Conservation (phyloP, 768 basidiomycete species). For the Russula olivacea region DNA sequence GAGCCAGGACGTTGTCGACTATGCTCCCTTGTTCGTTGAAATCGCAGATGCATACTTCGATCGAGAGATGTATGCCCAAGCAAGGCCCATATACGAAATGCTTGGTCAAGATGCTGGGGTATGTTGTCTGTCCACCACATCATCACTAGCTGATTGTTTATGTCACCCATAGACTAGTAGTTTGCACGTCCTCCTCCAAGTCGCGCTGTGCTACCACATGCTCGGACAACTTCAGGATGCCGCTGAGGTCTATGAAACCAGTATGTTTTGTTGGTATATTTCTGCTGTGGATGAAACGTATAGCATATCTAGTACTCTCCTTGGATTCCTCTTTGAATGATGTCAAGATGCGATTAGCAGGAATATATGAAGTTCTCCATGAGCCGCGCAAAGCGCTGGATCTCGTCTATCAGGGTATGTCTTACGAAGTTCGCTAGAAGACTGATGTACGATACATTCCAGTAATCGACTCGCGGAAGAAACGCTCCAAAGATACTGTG, state of each 20-base stretch:
- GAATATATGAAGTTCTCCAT: slow-evolving; percentile 79
- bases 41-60: slow-evolving; percentile 84
- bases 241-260: slow-evolving; percentile 75
- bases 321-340: slow-evolving; percentile 73
- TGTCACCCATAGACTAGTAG: slow-evolving; percentile 55
- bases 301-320: slow-evolving; percentile 49
- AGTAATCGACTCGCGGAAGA: slow-evolving; percentile 38
- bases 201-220: slow-evolving; percentile 77
- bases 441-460: not conserved
- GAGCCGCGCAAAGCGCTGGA: slow-evolving; percentile 78
- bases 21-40: slow-evolving; percentile 72
- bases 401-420: slow-evolving; percentile 73
- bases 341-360: slow-evolving; percentile 85
- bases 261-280: slow-evolving; percentile 37
- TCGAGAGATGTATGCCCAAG: slow-evolving; percentile 67
- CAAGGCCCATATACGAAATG: slow-evolving; percentile 71
- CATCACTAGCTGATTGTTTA: not conserved
- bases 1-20: slow-evolving; percentile 65
- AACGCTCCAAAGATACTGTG: slow-evolving; percentile 22
- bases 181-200: slow-evolving; percentile 63
- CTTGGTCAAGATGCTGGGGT: slow-evolving; percentile 73
- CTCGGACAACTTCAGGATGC: slow-evolving; percentile 71
- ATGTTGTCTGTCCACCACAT: slow-evolving; percentile 28
- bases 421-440: not conserved
- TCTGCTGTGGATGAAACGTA: not conserved